These are phyloP conservation scores for Arthrobotrys conoides DNA, from an alignment of 2,329 filamentous ascomycete species.

Conservation along the genomic window DNA sequence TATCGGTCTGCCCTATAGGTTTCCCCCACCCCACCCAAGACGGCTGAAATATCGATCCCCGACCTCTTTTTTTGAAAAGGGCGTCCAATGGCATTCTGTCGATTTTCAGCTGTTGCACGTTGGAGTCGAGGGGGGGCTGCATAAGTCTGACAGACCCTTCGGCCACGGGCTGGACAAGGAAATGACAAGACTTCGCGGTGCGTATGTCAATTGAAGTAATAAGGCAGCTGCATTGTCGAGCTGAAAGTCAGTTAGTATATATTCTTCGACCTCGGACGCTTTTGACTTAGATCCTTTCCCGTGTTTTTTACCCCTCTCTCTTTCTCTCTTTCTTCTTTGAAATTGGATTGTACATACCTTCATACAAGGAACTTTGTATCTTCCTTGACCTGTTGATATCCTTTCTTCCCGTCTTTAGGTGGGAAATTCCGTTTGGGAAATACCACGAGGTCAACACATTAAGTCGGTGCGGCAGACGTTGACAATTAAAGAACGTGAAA, in stretches of 20 bases:
- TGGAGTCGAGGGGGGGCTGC: conserved; percentile 18
- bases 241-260: conserved; percentile 25
- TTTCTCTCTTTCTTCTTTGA: neutral
- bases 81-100: conserved; percentile 24
- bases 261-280: neutral
- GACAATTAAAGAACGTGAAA: neutral
- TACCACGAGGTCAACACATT: conserved; percentile 15
- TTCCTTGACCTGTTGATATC: neutral
- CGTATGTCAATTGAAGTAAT: neutral
- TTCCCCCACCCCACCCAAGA: conserved; percentile 36
- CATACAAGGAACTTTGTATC: neutral
- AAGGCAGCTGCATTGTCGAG: conserved; percentile 15
- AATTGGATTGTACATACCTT: neutral
- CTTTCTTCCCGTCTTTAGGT: neutral
- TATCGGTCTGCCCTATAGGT: conserved; percentile 9
- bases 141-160: conserved; percentile 43
- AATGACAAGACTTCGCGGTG: conserved; percentile 26
- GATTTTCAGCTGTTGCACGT: conserved; percentile 25
- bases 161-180: conserved; percentile 8
- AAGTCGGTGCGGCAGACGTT: neutral
- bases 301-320: neutral
- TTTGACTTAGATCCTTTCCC: neutral
- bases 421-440: neutral
- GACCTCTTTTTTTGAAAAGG: neutral
- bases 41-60: conserved; percentile 38